Evolutionary conservation across 768 basidiomycete genomes (phyloP), one percentile per base, ranked within the genome.

Genomic region (Sistotremastrum niveocremeum): DNA sequence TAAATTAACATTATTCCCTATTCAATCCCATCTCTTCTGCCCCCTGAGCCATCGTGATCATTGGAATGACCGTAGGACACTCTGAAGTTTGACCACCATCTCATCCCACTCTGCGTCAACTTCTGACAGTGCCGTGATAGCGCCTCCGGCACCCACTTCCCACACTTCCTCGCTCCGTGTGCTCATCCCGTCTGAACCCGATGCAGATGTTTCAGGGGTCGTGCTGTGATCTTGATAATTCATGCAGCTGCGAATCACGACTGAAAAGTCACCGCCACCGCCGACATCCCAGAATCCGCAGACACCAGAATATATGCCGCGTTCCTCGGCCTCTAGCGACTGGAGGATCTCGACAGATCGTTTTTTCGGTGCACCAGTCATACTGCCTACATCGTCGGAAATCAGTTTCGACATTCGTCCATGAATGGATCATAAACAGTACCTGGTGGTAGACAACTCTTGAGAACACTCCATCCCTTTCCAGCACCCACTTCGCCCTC

Each of bases 341-440:
- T 86, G 84, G 6, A 98, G 70, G 34, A 98, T 81, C 61, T 95
- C 85, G 6, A 95, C 81, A 46, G 85, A 88, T 33, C 93, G 80
- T 55, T 94, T 83, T 66, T 97, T 98, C 0, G 93, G 93, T 0
- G 93, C 93, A 34, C 93, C 93, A 2, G 93, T 97, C 93, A 98
- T 98, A 49, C 88, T 91, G 1, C 90, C 89, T 91, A 49, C 33
- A 3, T 37, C 20, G 10, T 33, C 11, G 46, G 42, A 46, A 49
- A 50, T 39, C 34, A 9, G 28, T 47, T 4, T 45, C 9, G 10
- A 39, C 37, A 10, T 20, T 11, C 4, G 32, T 10, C 38, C 12
- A 11, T 33, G 34, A 8, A 43, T 46, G 41, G n/a, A 39, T 34
- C 4, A 31, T 39, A 46, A 12, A 32, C 30, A 66, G 52, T 44